phyloP scores from a whole-genome alignment of 2,329 filamentous ascomycete genomes.

The Endocalyx cinctus region DNA sequence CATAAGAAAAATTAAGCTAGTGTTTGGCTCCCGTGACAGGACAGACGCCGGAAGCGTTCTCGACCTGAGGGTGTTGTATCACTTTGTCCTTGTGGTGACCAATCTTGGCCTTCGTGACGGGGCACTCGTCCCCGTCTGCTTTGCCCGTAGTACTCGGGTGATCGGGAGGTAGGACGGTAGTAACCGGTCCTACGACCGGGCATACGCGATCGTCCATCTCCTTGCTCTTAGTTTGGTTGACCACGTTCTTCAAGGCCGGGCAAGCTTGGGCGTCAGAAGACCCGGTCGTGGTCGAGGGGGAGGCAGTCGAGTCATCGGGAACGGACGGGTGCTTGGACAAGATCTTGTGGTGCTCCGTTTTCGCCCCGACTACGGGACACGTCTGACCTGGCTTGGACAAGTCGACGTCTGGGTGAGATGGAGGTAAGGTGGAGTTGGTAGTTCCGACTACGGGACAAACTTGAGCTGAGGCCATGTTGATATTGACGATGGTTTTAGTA shows the following conservation, averaged over 20 bases:
- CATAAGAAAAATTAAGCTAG: too few species aligned
- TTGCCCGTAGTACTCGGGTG: slow-evolving; percentile 30
- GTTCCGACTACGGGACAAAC: slow-evolving; percentile 39
- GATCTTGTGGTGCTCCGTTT: slow-evolving; percentile 36
- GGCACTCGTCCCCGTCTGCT: slow-evolving; percentile 29
- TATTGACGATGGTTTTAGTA: not conserved
- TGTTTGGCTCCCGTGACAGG: slow-evolving; percentile 38
- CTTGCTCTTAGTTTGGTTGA: slow-evolving; percentile 32
- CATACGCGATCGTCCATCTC: slow-evolving; percentile 39
- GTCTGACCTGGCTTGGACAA: slow-evolving; percentile 34
- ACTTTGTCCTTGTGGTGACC: slow-evolving; percentile 39
- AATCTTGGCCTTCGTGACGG: slow-evolving; percentile 37
- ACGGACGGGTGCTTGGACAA: slow-evolving; percentile 36
- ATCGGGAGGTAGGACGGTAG: slow-evolving; percentile 36
- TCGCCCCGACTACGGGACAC: slow-evolving; percentile 38
- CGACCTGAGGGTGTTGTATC: slow-evolving; percentile 30
- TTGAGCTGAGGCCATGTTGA: slow-evolving; percentile 25
- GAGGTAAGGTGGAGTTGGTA: slow-evolving; percentile 35
- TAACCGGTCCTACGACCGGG: slow-evolving; percentile 37
- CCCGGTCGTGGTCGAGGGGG: slow-evolving; percentile 16
- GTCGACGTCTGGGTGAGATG: slow-evolving; percentile 35
- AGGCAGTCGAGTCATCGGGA: slow-evolving; percentile 20
- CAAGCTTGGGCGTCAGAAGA: slow-evolving; percentile 33
- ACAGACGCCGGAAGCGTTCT: slow-evolving; percentile 28
- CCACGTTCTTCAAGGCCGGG: slow-evolving; percentile 30